Conservation (phyloP, 2,329 filamentous ascomycete species). For the Colletotrichum paranaense region DNA sequence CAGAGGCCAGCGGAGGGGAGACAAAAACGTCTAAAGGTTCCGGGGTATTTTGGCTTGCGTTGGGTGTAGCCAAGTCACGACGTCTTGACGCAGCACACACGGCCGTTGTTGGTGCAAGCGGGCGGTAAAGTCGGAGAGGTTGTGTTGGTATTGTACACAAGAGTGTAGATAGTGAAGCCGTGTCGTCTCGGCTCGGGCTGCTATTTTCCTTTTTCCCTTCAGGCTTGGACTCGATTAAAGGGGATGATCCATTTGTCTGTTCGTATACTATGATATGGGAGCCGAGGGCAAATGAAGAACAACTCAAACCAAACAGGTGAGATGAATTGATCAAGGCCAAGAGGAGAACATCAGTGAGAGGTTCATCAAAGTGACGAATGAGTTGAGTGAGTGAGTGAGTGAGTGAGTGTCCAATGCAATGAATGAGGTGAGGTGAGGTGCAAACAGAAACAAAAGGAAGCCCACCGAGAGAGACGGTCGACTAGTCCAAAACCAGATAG, state of each 20-base stretch:
- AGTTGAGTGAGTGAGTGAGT: not conserved
- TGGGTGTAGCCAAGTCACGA: conserved; percentile 16
- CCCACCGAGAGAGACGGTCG: not conserved
- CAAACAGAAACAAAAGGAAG: conserved; percentile 23
- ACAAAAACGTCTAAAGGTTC: not conserved
- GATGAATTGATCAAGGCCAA: not conserved
- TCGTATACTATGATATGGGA: no score
- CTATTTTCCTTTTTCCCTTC: not conserved
- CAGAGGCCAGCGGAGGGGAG: not conserved
- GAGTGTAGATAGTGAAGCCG: not conserved
- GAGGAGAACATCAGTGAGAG: not conserved
- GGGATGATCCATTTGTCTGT: not conserved
- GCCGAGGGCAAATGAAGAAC: not conserved
- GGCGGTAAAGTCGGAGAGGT: not conserved
- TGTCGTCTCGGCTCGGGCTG: conserved; percentile 23
- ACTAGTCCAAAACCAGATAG: conserved; percentile 4
- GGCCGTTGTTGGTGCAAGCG: conserved; percentile 18
- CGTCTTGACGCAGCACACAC: conserved; percentile 16
- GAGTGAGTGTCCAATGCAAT: not conserved
- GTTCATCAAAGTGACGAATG: not conserved
- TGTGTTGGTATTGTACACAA: not conserved
- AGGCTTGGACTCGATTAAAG: not conserved
- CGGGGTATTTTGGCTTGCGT: conserved; percentile 1
- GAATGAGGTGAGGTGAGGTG: conserved; percentile 15
- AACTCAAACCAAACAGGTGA: not conserved